Conservation (phyloP, 106 monocot genomes). For the Dendrobium huoshanense region DNA sequence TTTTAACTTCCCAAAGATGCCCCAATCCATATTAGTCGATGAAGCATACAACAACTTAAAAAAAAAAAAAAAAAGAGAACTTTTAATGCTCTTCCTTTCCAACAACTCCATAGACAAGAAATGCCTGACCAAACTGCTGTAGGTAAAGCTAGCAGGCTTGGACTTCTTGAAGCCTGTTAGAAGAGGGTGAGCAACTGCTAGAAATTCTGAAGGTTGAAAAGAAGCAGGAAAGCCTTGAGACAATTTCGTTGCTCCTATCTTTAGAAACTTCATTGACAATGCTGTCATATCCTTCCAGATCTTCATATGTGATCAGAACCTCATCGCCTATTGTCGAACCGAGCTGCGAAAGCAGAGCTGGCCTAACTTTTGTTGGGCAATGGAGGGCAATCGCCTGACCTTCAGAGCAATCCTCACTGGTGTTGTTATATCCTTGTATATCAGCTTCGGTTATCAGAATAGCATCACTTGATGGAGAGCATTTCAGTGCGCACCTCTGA, state of each 20-base stretch:
- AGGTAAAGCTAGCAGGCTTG: background rate
- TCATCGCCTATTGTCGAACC: conserved; percentile 7
- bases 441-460: conserved; percentile 39
- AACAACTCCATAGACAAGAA: no score
- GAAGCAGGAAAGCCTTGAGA: background rate
- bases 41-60: no score
- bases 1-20: background rate
- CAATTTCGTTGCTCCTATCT: background rate
- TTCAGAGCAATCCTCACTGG: background rate
- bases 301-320: conserved; percentile 23
- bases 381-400: background rate
- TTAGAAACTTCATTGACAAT: background rate
- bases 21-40: no score
- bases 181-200: background rate
- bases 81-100: no score
- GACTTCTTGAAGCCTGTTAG: background rate
- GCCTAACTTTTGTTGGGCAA: background rate
- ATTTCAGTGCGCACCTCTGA: background rate
- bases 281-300: conserved; percentile 19
- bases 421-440: conserved; percentile 23
- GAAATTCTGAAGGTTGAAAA: background rate
- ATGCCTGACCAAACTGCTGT: background rate
- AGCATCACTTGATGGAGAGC: conserved; percentile 18
- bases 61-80: no score
- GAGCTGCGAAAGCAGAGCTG: background rate